Percentiles rank a stretch among this genome's conserved stretches.
These are phyloP conservation scores for Plenodomus biglobosus DNA, from an alignment of 2,329 filamentous ascomycete species.

Conservation along the genomic window DNA sequence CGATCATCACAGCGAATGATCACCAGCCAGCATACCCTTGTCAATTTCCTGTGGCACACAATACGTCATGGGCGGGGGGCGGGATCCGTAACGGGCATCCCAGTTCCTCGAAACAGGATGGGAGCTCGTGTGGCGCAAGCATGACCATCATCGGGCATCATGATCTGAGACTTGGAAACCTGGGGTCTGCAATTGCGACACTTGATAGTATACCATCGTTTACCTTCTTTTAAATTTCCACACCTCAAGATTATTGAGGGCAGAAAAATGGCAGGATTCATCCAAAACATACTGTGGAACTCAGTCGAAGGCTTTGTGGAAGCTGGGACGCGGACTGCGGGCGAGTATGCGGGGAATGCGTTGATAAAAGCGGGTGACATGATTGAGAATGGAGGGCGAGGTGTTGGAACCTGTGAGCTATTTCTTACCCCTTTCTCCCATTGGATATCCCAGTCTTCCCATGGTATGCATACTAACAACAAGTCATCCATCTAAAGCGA, in stretches of 20 bases:
- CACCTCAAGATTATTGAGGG: no score
- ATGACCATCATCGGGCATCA: slow-evolving; percentile 19
- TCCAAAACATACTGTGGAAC: slow-evolving; percentile 44
- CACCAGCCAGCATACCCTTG: slow-evolving; percentile 8
- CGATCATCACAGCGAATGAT: slow-evolving; percentile 5
- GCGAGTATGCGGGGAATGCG: slow-evolving; percentile 43
- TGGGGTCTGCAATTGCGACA: slow-evolving; percentile 5
- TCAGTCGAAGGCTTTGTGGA: slow-evolving; percentile 43
- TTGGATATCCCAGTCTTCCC: background rate
- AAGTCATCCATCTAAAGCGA: slow-evolving; percentile 27
- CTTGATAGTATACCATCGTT: no score
- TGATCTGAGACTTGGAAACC: slow-evolving; percentile 6
- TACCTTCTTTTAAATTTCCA: no score
- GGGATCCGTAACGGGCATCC: slow-evolving; percentile 11
- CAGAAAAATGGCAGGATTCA: slow-evolving; percentile 34
- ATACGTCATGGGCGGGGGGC: slow-evolving; percentile 33
- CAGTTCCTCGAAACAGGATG: slow-evolving; percentile 28
- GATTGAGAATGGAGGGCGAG: slow-evolving; percentile 39
- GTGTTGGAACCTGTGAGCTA: slow-evolving; percentile 36
- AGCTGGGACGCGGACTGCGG: slow-evolving; percentile 39
- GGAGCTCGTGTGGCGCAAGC: slow-evolving; percentile 20
- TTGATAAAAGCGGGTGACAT: slow-evolving; percentile 43
- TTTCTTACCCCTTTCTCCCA: background rate
- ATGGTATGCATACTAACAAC: background rate
- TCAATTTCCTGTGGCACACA: slow-evolving; percentile 18